Evolutionary conservation across 1,139 yeast genomes (phyloP).

Genomic region (Geotrichum carabidarum): DNA sequence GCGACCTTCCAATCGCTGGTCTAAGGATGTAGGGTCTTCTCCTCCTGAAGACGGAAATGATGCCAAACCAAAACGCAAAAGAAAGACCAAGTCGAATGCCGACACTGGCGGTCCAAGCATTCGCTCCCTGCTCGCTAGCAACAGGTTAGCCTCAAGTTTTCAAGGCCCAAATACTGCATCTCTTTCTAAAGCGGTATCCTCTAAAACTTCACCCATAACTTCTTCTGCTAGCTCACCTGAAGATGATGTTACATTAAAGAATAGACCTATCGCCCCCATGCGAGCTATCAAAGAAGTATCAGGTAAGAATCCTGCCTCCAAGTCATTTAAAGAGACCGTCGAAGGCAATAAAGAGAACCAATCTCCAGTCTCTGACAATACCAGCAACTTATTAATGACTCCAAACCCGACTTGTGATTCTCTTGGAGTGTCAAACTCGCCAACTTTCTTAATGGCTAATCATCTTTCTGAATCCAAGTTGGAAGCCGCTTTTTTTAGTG

Average conservation of each 20-base stretch:
- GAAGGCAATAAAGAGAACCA: background rate
- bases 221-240: background rate
- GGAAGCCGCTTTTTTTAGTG: too few species aligned
- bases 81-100: background rate
- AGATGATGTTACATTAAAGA: background rate
- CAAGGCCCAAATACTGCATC: too few species aligned
- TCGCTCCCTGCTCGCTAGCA: constrained; percentile 12
- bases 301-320: background rate
- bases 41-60: background rate
- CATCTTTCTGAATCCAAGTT: too few species aligned
- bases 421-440: too few species aligned
- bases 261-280: background rate
- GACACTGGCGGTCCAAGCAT: constrained; percentile 10
- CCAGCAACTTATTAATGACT: too few species aligned
- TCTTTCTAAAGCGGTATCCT: too few species aligned
- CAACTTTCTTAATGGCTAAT: too few species aligned
- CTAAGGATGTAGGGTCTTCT: background rate
- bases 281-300: background rate
- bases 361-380: background rate
- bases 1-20: constrained; percentile 31
- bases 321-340: background rate
- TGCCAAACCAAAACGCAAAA: background rate
- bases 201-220: background rate
- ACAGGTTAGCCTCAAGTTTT: background rate
- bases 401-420: too few species aligned